Percentiles rank a stretch among this genome's conserved stretches.
These are phyloP conservation scores for Saraca asoca DNA, from an alignment of 331 rosid genomes.

Conservation along the genomic window DNA sequence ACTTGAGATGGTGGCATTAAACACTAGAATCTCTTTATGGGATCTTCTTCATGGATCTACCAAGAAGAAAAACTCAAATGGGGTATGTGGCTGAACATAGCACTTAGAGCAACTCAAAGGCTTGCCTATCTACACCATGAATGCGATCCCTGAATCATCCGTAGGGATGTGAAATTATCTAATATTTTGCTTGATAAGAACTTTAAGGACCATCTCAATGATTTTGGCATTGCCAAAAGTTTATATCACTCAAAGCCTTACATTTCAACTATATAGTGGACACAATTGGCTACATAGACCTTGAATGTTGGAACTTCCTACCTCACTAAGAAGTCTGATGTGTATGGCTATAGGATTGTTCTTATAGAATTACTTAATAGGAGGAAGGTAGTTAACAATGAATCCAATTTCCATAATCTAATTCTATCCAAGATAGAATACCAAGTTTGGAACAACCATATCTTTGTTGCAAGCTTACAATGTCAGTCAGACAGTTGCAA, in stretches of 20 bases:
- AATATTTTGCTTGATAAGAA: slow-evolving; percentile 84
- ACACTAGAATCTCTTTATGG: slow-evolving; percentile 97
- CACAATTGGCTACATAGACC: slow-evolving; percentile 97
- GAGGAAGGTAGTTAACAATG: slow-evolving; percentile 89
- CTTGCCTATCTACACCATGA: slow-evolving; percentile 96
- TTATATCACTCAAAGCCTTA: slow-evolving; percentile 74
- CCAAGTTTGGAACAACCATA: too few relatives aligned
- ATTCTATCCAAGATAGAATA: too few relatives aligned
- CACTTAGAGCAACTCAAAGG: slow-evolving; percentile 94
- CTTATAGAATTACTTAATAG: slow-evolving; percentile 93
- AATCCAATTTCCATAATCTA: slow-evolving; percentile 92
- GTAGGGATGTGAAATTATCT: slow-evolving; percentile 91
- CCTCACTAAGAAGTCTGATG: slow-evolving; percentile 95
- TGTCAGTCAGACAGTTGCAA: too few relatives aligned
- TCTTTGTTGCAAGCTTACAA: too few relatives aligned
- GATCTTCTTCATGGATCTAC: slow-evolving; percentile 84
- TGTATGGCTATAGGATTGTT: slow-evolving; percentile 90
- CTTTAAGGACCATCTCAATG: slow-evolving; percentile 94
- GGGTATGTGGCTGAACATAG: slow-evolving; percentile 78
- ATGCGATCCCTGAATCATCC: slow-evolving; percentile 93
- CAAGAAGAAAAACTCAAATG: slow-evolving; percentile 81
- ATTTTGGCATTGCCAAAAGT: slow-evolving; percentile 94
- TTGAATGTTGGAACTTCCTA: slow-evolving; percentile 96
- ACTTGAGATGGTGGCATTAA: slow-evolving; percentile 94
- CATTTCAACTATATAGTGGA: slow-evolving; percentile 92